phyloP scores from a whole-genome alignment of 2,329 filamentous ascomycete genomes.

The Metarhizium anisopliae region DNA sequence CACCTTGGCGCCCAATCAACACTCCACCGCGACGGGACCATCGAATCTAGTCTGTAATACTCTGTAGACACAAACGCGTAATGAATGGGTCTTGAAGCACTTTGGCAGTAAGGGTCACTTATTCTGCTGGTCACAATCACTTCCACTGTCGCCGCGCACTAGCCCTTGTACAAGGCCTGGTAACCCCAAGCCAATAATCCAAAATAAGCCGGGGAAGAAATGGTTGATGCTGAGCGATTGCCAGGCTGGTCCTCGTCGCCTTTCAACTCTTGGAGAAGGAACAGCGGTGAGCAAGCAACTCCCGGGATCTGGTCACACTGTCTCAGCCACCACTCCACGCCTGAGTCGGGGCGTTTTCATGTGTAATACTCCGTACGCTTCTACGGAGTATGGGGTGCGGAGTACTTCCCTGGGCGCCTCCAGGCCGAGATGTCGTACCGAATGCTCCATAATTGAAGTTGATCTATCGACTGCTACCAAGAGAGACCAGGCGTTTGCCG shows the following conservation, averaged over 20 bases:
- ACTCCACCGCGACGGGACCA: no score
- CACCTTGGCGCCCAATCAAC: neutral
- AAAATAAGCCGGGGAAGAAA: no score
- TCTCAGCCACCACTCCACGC: slow-evolving; percentile 6
- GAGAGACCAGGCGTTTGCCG: no score
- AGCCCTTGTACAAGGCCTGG: no score
- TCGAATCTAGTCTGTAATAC: no score
- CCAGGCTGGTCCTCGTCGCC: neutral
- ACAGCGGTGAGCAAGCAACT: slow-evolving; percentile 6
- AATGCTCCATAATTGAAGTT: no score
- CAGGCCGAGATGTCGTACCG: no score
- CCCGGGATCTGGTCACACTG: slow-evolving; percentile 1
- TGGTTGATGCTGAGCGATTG: neutral
- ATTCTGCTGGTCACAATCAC: neutral
- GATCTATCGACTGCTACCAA: no score
- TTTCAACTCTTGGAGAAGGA: neutral
- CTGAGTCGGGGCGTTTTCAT: neutral
- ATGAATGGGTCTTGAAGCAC: no score
- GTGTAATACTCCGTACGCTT: neutral
- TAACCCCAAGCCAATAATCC: no score
- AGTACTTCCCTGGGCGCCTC: neutral
- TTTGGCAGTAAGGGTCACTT: neutral
- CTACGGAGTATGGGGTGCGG: neutral
- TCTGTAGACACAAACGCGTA: no score
- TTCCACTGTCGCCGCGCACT: no score